These are phyloP conservation scores for Cornus kousa DNA, from an alignment of 148 eudicot species.

Conservation along the genomic window DNA sequence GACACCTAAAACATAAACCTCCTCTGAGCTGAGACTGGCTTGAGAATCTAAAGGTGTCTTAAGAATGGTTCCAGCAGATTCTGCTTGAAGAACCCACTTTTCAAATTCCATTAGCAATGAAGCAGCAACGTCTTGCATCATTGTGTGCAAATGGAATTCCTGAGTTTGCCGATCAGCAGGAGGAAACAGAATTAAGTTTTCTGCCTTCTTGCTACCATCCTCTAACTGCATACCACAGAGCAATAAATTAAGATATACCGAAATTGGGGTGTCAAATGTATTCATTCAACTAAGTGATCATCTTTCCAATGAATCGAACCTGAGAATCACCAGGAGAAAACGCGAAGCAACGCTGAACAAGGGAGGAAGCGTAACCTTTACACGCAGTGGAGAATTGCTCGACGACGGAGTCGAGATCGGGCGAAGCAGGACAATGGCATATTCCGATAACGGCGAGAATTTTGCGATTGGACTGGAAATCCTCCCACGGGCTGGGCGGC, in stretches of 20 bases:
- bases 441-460: conserved; percentile 80
- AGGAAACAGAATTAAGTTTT: conserved; percentile 71
- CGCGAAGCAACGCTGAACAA: conserved; percentile 80
- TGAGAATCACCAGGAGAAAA: conserved; percentile 83
- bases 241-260: conserved; percentile 10
- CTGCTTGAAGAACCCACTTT: conserved; percentile 89
- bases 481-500: conserved; percentile 94
- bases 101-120: conserved; percentile 95
- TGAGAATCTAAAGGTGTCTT: conserved; percentile 98
- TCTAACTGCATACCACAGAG: conserved; percentile 57
- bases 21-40: conserved; percentile 99
- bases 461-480: conserved; percentile 85
- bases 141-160: conserved; percentile 87
- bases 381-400: conserved; percentile 47
- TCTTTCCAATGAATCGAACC: conserved; percentile 29
- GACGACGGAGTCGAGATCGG: conserved; percentile 57
- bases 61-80: conserved; percentile 90
- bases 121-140: conserved; percentile 98
- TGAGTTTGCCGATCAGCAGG: conserved; percentile 87
- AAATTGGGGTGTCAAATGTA: too few relatives aligned
- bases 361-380: conserved; percentile 61
- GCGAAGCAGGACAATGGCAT: conserved; percentile 76
- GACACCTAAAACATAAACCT: conserved; percentile 97
- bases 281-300: too few relatives aligned
- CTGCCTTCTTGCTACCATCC: conserved; percentile 58